Evolutionary conservation across 2,329 filamentous ascomycete species (phyloP).

Genomic region (Sphaerulina vaccinii): DNA sequence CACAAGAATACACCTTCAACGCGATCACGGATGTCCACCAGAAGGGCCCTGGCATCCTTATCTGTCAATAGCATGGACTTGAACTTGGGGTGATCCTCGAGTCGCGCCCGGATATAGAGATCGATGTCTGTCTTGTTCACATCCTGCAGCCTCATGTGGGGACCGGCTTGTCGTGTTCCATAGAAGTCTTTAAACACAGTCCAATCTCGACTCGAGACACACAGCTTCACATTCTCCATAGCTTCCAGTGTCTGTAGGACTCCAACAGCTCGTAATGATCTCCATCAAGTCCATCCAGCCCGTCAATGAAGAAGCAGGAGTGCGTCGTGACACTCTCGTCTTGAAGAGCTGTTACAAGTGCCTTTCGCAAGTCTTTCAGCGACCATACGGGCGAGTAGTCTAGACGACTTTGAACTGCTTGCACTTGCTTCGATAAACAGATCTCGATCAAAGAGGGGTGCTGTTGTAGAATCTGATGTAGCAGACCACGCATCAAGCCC

Average conservation of each 20-base stretch:
- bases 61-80: not conserved
- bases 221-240: not conserved
- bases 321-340: not conserved
- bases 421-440: not conserved
- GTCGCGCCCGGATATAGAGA: not conserved
- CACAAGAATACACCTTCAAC: conserved; percentile 6
- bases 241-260: not conserved
- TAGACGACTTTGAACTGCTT: not conserved
- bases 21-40: not conserved
- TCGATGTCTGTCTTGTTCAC: conserved; percentile 3
- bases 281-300: not conserved
- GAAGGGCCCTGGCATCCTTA: not conserved
- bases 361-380: not conserved
- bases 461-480: not conserved
- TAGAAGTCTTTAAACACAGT: not conserved
- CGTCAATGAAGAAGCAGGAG: not conserved
- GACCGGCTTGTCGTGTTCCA: not conserved
- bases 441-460: not conserved
- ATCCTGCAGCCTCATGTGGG: not conserved
- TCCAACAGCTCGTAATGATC: not conserved
- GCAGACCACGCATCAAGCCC: not conserved
- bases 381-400: not conserved
- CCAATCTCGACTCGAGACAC: not conserved
- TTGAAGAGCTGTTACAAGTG: not conserved
- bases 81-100: not conserved